Evolutionary conservation across 1,284 basidiomycete species (phyloP).

Genomic region (Pseudozyma tsukubaensis): DNA sequence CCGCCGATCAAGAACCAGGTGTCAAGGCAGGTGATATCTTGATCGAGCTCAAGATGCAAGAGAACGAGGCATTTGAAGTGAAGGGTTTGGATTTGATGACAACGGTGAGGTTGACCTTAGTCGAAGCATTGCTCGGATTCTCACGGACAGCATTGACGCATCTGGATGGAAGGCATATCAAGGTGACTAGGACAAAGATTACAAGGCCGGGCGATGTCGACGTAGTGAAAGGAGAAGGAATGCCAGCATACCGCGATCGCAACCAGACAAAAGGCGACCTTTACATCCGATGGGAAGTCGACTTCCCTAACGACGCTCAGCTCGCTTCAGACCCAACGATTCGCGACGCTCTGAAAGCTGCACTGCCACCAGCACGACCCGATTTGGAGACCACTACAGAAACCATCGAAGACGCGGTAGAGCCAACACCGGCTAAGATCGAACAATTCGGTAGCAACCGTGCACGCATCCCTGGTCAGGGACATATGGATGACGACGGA

Average conservation of each 20-base stretch:
- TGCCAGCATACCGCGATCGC: conserved; percentile 57
- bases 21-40: conserved; percentile 73
- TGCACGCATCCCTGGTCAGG: conserved; percentile 39
- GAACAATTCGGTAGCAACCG: conserved; percentile 53
- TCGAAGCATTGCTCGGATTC: conserved; percentile 61
- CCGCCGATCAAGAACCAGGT: conserved; percentile 76
- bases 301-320: conserved; percentile 59
- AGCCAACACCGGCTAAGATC: conserved; percentile 30
- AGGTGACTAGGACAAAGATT: conserved; percentile 45
- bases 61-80: conserved; percentile 83
- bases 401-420: conserved; percentile 43
- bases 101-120: conserved; percentile 71
- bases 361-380: conserved; percentile 53
- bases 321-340: conserved; percentile 33
- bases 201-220: conserved; percentile 61
- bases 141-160: conserved; percentile 65
- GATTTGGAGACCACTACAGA: conserved; percentile 40
- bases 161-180: conserved; percentile 63
- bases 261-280: conserved; percentile 55
- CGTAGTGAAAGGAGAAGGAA: conserved; percentile 60
- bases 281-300: conserved; percentile 62
- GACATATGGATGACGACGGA: conserved; percentile 45
- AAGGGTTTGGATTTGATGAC: conserved; percentile 81
- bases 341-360: conserved; percentile 29
- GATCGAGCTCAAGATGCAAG: conserved; percentile 79